Base-by-base conservation (phyloP, 306 rosid genomes). In the Inga leiocalycina region DNA sequence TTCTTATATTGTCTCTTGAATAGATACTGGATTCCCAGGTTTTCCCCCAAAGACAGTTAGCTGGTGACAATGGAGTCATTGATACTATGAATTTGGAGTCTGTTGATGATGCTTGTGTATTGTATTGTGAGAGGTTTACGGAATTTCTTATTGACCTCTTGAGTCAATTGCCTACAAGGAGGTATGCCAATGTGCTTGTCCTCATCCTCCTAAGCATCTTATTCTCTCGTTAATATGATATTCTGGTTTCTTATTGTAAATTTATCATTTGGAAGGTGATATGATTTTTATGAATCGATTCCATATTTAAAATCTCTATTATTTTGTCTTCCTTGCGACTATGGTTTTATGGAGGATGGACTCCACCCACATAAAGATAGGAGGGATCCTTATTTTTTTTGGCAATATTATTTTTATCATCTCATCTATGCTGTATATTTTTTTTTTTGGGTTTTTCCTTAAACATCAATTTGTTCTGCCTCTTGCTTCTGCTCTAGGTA, bases 131-230 rank as follows among this genome's bases (percentile, higher is more conserved):
- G 90, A 89, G 99, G 91, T 96, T 96, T 87, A 92, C 94, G 91
- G 99, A 96, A 84, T 94, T 96, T 92, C 97, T 96, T 39, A 94
- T 96, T 89, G 99, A 96, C 83, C 99, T 96, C 72, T 83, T 96
- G 87, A 96, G 99, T 85, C 99, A 96, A 87, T 92, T 96, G 81
- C 97, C 98, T 64, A 96, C 99, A 13, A 90, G 99, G 85, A 96
- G 99, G 99, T 96, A 88, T 75, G 59, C 74, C 37, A 77, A 77
- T 76, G 59, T 74, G 84, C 45, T 71, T 83, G 27, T 83, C 32
- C 67, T 64, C 16, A 10, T 73, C 45, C 80, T 79, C 51, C 76
- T 52, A 8, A 71, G 76, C 44, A 34, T 72, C 69, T 20, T 3
- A 20, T 64, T 75, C 19, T 75, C 17, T n/a, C 75, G 32, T 82